Percentiles rank a stretch among this genome's conserved stretches.
These are phyloP conservation scores for Tricholomella constricta DNA, from an alignment of 768 basidiomycete genomes.

Conservation along the genomic window DNA sequence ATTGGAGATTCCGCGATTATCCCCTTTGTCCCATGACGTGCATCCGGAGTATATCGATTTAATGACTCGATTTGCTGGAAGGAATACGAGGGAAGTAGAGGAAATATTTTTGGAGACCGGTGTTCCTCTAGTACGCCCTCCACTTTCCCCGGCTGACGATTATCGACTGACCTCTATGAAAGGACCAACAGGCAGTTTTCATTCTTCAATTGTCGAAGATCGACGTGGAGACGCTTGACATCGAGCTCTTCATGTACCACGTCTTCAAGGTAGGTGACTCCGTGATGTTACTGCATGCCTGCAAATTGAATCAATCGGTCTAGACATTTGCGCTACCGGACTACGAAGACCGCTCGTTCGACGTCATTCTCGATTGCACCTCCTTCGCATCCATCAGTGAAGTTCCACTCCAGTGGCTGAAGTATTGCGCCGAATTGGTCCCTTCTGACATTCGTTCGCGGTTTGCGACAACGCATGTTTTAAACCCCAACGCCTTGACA, in stretches of 20 bases:
- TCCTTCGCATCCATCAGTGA: conserved; percentile 74
- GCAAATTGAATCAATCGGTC: neutral
- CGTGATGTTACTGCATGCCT: neutral
- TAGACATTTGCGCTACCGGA: conserved; percentile 55
- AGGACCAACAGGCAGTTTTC: conserved; percentile 58
- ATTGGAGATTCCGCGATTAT: conserved; percentile 65
- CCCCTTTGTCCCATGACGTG: conserved; percentile 44
- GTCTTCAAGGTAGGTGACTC: conserved; percentile 62
- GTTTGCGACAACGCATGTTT: conserved; percentile 62
- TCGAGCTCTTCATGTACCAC: conserved; percentile 76
- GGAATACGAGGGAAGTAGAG: conserved; percentile 61
- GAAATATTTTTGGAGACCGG: conserved; percentile 65
- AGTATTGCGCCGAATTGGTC: conserved; percentile 73
- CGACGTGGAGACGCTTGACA: conserved; percentile 77
- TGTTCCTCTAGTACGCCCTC: conserved; percentile 42
- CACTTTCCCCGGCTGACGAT: neutral
- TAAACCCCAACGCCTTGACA: conserved; percentile 73
- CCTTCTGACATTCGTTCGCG: conserved; percentile 67
- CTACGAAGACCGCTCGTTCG: conserved; percentile 55
- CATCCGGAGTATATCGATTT: conserved; percentile 71
- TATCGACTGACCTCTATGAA: conserved; percentile 10
- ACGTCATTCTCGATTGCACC: conserved; percentile 83
- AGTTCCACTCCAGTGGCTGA: conserved; percentile 80
- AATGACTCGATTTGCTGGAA: conserved; percentile 62
- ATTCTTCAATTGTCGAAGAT: conserved; percentile 67